Evolutionary conservation across 768 basidiomycete species (phyloP), one percentile per base, ranked within the genome.

Genomic region (Tylopilus balloui): DNA sequence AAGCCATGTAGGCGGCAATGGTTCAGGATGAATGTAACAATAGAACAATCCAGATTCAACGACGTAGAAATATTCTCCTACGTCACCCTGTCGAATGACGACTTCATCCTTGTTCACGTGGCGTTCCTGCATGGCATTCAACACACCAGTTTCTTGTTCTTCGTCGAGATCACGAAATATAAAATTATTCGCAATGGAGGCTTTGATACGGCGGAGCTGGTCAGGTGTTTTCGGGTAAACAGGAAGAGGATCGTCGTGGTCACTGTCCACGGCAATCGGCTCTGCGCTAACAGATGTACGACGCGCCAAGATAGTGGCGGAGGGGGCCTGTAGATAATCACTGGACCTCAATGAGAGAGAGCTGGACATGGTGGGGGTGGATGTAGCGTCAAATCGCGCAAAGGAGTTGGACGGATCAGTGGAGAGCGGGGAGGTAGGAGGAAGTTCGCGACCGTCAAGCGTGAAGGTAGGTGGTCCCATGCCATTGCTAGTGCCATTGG

Each of bases 41-140:
- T 93, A 78, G 53, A 98, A 74, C 49, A 82, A 71, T 2, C 96
- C 96, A 37, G 79, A 77, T 70, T 98, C 96, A 55, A 98, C 92
- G 45, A 97, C 90, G 69, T 99, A 99, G 68, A 97, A 98, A 70
- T 84, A 93, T 60, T 97, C 94, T 46, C 96, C 96, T 17, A 91
- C 88, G 57, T 96, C 94, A 40, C 96, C 96, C 68, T 99, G 96
- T 42, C 88, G 81, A 58, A 99, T 97, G 53, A 99, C 86, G n/a
- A 94, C 84, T 56, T 93, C 85, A 53, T 86, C 84, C 53, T 79
- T 73, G 25, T 69, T 71, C 13, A 90, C 82, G 6, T 69, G 73
- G 39, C 82, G 78, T 71, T 99, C 96, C 66, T 86, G 87, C 94
- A 99, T 98, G 21, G 96, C 96, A 47, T 87, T 88, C 20, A 98